Evolutionary conservation across 257 asterid species (phyloP), one percentile per base, ranked within the genome.

Genomic region (Salvia miltiorrhiza): DNA sequence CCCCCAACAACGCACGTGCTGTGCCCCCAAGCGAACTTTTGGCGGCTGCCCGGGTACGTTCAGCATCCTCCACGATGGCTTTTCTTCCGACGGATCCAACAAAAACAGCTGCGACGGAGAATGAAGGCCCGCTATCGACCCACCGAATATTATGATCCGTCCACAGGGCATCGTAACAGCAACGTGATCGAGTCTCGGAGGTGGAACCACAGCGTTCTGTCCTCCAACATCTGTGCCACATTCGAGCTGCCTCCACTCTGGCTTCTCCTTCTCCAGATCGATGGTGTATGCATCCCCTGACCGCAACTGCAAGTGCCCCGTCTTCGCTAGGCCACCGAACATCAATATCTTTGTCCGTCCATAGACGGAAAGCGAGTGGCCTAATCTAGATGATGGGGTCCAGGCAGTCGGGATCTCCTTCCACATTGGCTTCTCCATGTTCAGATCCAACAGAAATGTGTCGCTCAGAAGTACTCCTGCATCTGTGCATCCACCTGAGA

Each of bases 161-260:
- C 97, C 97, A 72, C 97, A 90, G 43, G 97, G 97, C 97, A 90
- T 88, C 45, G 95, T 88, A 19, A 84, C 80, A 1, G 97, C 96
- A 28, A 90, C 96, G 11, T 90, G 97, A 70, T 90, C 97, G 3
- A 90, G 89, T 59, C 97, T 66, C 17, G 96, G 92, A 13, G 96
- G 97, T 19, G 97, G 97, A 45, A 86, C 81, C 39, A 90, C 87
- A 2, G 83, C 84, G 47, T 78, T 85, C 79, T 90, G 92, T 62
- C 96, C 77, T 52, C 90, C 96, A 16, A 54, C 88, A 2, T 90
- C 86, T 3, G 91, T 81, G 11, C 83, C 87, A 39, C 96, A 90
- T 63, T 88, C 94, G 0, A 90, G 89, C 61, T 80, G 90, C 81
- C 89, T 86, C 97, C 97, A 90, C 12, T 72, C 82, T 4, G 96